Base-by-base conservation (phyloP, 306 rosid species). In the Castanospermum australe region DNA sequence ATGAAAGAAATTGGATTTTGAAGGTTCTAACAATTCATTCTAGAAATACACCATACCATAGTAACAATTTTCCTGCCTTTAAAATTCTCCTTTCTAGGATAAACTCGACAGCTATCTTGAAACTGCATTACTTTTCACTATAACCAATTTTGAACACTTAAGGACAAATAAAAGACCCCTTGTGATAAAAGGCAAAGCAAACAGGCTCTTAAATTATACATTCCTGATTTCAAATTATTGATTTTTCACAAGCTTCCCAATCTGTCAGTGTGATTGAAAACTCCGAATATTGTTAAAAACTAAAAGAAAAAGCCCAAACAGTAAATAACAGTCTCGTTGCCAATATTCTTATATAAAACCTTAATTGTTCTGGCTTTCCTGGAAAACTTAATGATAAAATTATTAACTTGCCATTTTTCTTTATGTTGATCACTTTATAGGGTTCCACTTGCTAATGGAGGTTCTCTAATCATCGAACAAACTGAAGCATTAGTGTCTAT, bases 401-500 rank as follows among this genome's bases (percentile, higher is more conserved):
- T 72, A 45, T 60, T 79, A 12, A 47, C 45, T 25, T 75, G 24
- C 20, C 65, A 39, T 13, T 1, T 76, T 74, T 68, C 71, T 74
- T 83, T 80, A 21, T 75, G 35, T 51, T 77, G 57, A 67, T 69
- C 71, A 57, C 54, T 62, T 84, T 84, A 20, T 86, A 95, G 99
- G 90, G 98, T 95, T 91, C 93, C 89, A 63, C 92, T 95, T 81
- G 85, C 85, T 62, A 91, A 95, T 75, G 98, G 98, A 79, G 99
- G 99, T 76, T 95, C 98, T 66, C 83, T 95, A 67, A 87, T 93
- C 78, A 95, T 95, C 65, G 99, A 95, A 79, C 99, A 95, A 93
- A 95, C 99, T 56, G 99, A 93, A 85, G 99, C 99, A 73, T 79
- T 95, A 82, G 99, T 95, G 73, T 95, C 99, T 47, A 89, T 95